phyloP scores from a whole-genome alignment of 495 filamentous ascomycete genomes.

The Penicillium atrosanguineum region DNA sequence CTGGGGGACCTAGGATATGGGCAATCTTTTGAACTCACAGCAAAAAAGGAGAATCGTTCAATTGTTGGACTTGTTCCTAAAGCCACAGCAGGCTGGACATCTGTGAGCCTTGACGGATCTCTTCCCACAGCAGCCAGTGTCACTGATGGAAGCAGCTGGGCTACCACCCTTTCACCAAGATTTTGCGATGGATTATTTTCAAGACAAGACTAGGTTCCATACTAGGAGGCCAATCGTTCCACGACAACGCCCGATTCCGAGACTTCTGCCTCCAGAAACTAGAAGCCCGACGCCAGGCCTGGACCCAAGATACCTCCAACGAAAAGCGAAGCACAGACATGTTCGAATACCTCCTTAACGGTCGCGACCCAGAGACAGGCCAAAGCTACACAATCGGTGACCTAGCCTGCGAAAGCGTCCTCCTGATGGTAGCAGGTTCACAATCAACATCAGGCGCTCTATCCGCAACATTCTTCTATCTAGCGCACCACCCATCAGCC shows the following conservation, averaged over 20 bases:
- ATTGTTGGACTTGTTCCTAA: background rate
- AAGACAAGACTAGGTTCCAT: background rate
- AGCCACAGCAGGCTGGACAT: background rate
- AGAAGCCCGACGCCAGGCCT: too few relatives aligned
- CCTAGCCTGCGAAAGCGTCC: conserved; percentile 55
- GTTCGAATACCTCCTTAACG: conserved; percentile 60
- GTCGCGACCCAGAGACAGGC: conserved; percentile 57
- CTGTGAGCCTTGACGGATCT: background rate
- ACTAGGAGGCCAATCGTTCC: too few relatives aligned
- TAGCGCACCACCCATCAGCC: conserved; percentile 16
- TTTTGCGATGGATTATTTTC: background rate
- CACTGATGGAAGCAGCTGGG: background rate
- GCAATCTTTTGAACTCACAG: background rate
- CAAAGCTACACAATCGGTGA: conserved; percentile 54
- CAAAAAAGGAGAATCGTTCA: background rate
- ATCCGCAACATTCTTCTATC: conserved; percentile 16
- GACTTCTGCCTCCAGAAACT: too few relatives aligned
- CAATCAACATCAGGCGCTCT: too few relatives aligned
- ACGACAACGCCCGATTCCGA: too few relatives aligned
- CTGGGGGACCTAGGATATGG: background rate
- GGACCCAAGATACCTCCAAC: too few relatives aligned
- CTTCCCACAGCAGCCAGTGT: too few relatives aligned
- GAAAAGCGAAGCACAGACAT: conserved; percentile 37
- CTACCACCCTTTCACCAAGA: background rate
- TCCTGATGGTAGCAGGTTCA: conserved; percentile 34